phyloP scores from a whole-genome alignment of 2,329 filamentous ascomycete genomes.

The Aspergillus ochraceus region DNA sequence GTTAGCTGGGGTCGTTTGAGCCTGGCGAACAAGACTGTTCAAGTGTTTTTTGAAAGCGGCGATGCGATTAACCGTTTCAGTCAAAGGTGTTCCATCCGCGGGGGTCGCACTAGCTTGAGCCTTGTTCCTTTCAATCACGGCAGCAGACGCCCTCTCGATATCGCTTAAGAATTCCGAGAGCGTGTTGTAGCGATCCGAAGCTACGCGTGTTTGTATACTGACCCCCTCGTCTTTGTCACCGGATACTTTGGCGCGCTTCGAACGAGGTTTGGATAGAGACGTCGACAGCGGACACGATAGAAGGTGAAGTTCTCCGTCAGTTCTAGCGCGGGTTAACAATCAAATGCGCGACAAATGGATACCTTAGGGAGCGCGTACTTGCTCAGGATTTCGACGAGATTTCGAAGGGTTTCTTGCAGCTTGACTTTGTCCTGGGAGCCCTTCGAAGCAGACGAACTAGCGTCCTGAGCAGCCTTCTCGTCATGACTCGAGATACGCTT shows the following conservation, averaged over 20 bases:
- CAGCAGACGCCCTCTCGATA: conserved; percentile 40
- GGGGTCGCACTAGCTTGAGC: conserved; percentile 27
- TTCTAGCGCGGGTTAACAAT: conserved; percentile 33
- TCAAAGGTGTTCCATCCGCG: conserved; percentile 28
- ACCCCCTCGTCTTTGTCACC: conserved; percentile 33
- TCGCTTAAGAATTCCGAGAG: conserved; percentile 45
- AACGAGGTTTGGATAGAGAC: conserved; percentile 40
- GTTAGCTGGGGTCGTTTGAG: conserved; percentile 50
- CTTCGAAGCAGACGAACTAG: conserved; percentile 23
- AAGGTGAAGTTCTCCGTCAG: conserved; percentile 46
- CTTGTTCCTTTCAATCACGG: conserved; percentile 39
- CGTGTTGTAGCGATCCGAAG: conserved; percentile 39
- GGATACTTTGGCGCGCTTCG: conserved; percentile 45
- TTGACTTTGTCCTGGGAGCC: conserved; percentile 27
- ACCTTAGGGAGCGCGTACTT: conserved; percentile 21
- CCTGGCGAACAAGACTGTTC: conserved; percentile 62
- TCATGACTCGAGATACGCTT: conserved; percentile 40
- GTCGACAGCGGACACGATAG: conserved; percentile 41
- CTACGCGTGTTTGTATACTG: conserved; percentile 41
- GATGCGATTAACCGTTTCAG: conserved; percentile 47
- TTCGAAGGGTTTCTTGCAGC: conserved; percentile 37
- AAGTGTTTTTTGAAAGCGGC: conserved; percentile 63
- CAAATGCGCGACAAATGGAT: background rate
- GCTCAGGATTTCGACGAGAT: conserved; percentile 34
- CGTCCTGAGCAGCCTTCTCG: conserved; percentile 28